Evolutionary conservation across 306 rosid species (phyloP).

Genomic region (Fagus crenata): DNA sequence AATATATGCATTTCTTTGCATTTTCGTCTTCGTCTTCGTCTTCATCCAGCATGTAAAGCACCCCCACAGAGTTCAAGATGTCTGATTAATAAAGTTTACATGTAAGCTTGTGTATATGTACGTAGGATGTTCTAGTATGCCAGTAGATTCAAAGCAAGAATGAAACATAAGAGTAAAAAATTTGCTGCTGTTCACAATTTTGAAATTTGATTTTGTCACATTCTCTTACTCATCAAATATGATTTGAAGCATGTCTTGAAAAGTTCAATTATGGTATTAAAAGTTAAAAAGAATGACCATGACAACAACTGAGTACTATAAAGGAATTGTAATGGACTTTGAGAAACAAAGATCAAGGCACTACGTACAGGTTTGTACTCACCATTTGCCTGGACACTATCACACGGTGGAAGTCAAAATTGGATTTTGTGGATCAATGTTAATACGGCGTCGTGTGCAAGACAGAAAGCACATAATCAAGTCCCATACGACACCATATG

Average conservation of each 20-base stretch:
- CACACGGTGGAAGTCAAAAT: too few relatives aligned
- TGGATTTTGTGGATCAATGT: too few relatives aligned
- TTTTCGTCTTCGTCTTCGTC: constrained; percentile 17
- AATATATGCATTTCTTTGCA: constrained; percentile 18
- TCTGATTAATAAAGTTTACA: background rate
- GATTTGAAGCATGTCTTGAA: background rate
- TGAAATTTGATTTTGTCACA: background rate
- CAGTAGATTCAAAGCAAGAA: constrained; percentile 17
- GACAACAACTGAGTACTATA: too few relatives aligned
- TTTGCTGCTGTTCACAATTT: constrained; percentile 12
- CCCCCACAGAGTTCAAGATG: background rate
- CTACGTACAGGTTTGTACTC: too few relatives aligned
- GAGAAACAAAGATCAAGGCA: too few relatives aligned
- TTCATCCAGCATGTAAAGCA: background rate
- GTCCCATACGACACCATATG: too few relatives aligned
- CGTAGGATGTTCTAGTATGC: constrained; percentile 35
- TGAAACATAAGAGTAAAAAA: constrained; percentile 18
- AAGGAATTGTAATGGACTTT: too few relatives aligned
- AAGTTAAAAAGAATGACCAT: too few relatives aligned
- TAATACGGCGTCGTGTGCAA: too few relatives aligned
- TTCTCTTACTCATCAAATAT: background rate
- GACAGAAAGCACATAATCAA: too few relatives aligned
- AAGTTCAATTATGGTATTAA: too few relatives aligned
- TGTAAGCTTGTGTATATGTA: constrained; percentile 20
- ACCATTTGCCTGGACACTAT: too few relatives aligned